phyloP scores from a whole-genome alignment of 2,329 filamentous ascomycete genomes.

The Aspergillus latus region DNA sequence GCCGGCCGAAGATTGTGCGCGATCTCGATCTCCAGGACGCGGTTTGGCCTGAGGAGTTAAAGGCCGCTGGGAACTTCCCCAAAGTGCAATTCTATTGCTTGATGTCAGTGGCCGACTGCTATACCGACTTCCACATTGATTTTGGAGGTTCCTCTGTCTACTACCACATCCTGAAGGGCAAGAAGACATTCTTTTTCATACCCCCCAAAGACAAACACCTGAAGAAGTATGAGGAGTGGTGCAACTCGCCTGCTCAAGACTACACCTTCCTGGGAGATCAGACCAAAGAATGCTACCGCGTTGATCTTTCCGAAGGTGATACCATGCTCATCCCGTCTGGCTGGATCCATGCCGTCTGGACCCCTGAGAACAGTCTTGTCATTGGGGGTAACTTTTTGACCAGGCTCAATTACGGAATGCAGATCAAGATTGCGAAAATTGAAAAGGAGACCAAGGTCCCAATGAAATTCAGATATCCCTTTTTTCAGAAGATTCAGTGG shows the following conservation, averaged over 20 bases:
- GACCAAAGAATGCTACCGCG: conserved; percentile 66
- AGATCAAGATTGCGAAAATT: conserved; percentile 64
- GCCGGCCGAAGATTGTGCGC: conserved; percentile 63
- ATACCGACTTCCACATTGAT: conserved; percentile 71
- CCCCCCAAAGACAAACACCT: conserved; percentile 66
- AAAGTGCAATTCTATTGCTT: conserved; percentile 68
- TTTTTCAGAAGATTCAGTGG: conserved; percentile 70
- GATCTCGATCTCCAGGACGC: conserved; percentile 58
- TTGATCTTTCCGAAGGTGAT: conserved; percentile 65
- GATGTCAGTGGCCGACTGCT: conserved; percentile 70
- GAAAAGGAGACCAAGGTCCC: conserved; percentile 68
- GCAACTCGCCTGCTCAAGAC: conserved; percentile 65
- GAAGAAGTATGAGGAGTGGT: conserved; percentile 71
- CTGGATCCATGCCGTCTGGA: conserved; percentile 73
- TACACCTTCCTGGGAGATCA: conserved; percentile 64
- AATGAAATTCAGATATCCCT: conserved; percentile 65
- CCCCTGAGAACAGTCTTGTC: conserved; percentile 66
- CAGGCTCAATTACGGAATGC: conserved; percentile 64
- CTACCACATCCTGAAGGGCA: conserved; percentile 68
- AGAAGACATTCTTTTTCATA: conserved; percentile 71
- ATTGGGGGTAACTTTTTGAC: conserved; percentile 72
- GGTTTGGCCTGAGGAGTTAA: conserved; percentile 52
- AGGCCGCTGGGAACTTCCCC: conserved; percentile 58
- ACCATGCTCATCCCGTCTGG: conserved; percentile 71
- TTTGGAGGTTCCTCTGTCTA: conserved; percentile 70